A percentile compares a stretch with the other conserved stretches of the same genome.
Conservation (phyloP, 352 stramenopile species). For the Phytophthora multivora region DNA sequence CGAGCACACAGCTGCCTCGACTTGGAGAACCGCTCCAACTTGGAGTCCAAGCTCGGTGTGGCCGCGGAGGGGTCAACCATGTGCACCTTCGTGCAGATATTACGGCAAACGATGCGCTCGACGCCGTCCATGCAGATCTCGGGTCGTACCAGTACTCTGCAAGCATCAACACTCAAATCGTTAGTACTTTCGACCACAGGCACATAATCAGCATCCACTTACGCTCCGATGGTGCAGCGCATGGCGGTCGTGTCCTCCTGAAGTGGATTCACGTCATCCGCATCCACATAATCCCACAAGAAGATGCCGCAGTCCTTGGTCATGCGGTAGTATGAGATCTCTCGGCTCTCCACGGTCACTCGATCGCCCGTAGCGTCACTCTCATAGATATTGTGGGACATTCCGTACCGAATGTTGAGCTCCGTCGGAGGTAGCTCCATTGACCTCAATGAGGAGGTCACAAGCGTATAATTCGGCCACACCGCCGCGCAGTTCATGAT, state of each 20-base stretch:
- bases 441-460: slow-evolving; percentile 21
- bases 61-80: slow-evolving; percentile 12
- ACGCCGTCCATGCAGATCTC: slow-evolving; percentile 53
- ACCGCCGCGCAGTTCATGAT: slow-evolving; percentile 32
- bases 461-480: slow-evolving; percentile 33
- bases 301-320: slow-evolving; percentile 30
- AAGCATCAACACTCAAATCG: neutral
- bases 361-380: slow-evolving; percentile 27
- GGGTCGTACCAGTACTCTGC: slow-evolving; percentile 39
- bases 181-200: slow-evolving; percentile 3
- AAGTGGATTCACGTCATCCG: slow-evolving; percentile 34
- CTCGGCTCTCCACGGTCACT: slow-evolving; percentile 29
- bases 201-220: slow-evolving; percentile 30
- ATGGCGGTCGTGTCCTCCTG: slow-evolving; percentile 13
- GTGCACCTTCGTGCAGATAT: slow-evolving; percentile 65
- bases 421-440: slow-evolving; percentile 24
- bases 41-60: slow-evolving; percentile 21
- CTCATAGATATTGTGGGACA: slow-evolving; percentile 26
- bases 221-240: slow-evolving; percentile 38
- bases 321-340: slow-evolving; percentile 35
- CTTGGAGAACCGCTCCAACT: slow-evolving; percentile 35
- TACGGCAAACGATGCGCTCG: slow-evolving; percentile 58
- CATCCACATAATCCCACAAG: slow-evolving; percentile 43
- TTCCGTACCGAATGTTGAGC: slow-evolving; percentile 36
- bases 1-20: slow-evolving; percentile 30